These are phyloP conservation scores for Dothideomycetes sp. DNA, from an alignment of 2,329 filamentous ascomycete species.

Conservation along the genomic window DNA sequence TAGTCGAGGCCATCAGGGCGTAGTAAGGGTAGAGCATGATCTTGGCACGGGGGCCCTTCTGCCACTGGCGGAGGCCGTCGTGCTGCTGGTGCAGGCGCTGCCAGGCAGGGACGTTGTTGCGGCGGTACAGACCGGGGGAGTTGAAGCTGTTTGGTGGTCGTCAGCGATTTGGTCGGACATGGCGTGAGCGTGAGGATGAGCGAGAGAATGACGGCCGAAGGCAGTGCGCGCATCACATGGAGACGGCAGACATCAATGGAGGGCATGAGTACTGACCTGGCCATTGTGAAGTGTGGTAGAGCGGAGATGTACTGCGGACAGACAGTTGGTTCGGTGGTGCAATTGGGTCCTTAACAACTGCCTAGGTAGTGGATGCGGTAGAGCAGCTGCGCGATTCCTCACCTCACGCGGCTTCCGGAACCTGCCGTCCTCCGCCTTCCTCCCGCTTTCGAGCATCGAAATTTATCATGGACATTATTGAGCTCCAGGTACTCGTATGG, in stretches of 20 bases:
- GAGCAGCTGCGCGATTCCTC: neutral
- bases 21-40: conserved; percentile 61
- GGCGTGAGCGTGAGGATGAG: neutral
- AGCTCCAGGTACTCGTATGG: no score
- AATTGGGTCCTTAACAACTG: no score
- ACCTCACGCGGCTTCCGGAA: neutral
- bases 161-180: neutral
- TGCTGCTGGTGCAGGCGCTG: conserved; percentile 68
- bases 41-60: conserved; percentile 60
- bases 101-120: conserved; percentile 66
- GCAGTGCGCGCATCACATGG: no score
- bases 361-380: no score
- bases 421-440: neutral
- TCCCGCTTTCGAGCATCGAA: no score
- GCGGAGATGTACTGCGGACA: no score
- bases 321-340: no score
- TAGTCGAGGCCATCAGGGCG: conserved; percentile 33
- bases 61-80: conserved; percentile 64
- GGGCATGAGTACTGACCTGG: conserved; percentile 33
- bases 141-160: conserved; percentile 11
- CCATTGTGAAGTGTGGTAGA: conserved; percentile 33
- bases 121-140: conserved; percentile 50
- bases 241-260: no score
- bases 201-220: neutral
- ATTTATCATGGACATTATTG: no score